Evolutionary conservation across 345 rosid species (phyloP).

Genomic region (Citrus mangshanensis): DNA sequence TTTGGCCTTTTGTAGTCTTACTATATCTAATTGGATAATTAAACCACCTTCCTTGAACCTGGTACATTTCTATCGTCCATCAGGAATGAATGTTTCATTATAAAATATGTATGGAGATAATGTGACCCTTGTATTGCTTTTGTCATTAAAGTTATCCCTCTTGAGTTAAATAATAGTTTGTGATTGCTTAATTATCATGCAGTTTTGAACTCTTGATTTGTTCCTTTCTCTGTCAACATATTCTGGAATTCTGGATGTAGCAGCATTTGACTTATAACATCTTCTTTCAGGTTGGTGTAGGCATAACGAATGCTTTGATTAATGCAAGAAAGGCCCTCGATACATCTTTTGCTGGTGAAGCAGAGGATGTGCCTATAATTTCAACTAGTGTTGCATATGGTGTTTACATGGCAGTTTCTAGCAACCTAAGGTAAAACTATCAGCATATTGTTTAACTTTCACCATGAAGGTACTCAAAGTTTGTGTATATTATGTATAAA

Average conservation of each 20-base stretch:
- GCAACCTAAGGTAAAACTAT: too few species aligned
- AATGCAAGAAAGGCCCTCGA: slow-evolving; percentile 57
- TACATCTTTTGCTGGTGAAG: slow-evolving; percentile 51
- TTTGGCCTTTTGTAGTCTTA: not conserved
- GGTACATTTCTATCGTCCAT: not conserved
- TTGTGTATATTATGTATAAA: not conserved
- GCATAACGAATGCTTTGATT: slow-evolving; percentile 55
- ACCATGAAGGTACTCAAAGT: too few species aligned
- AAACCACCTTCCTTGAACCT: not conserved
- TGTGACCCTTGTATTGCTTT: not conserved
- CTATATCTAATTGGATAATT: not conserved
- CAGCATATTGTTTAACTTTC: not conserved
- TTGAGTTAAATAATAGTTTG: not conserved
- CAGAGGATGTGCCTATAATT: slow-evolving; percentile 61
- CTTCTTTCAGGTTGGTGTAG: slow-evolving; percentile 47
- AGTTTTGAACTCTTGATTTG: not conserved
- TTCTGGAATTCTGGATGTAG: not conserved
- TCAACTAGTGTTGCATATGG: slow-evolving; percentile 70
- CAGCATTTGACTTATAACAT: not conserved
- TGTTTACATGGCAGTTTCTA: slow-evolving; percentile 50
- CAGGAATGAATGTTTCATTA: not conserved
- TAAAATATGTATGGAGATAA: not conserved
- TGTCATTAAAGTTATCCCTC: not conserved
- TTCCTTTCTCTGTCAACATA: not conserved
- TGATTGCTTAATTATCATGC: not conserved